Evolutionary conservation across 805 yeast species (phyloP), one percentile per base, ranked within the genome.

Genomic region (Blastobotrys robertii): DNA sequence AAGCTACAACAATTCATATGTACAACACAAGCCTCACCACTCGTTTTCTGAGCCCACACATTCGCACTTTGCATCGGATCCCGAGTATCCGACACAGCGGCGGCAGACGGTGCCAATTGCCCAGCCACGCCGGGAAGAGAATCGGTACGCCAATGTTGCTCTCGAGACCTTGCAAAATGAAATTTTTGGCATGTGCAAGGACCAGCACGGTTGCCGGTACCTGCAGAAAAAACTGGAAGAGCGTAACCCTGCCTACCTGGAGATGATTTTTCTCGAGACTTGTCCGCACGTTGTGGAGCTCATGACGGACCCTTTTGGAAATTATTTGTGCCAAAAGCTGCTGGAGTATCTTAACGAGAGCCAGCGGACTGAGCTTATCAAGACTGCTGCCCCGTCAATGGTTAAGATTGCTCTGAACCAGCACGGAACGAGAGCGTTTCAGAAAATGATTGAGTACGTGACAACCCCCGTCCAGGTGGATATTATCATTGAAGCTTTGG

Each of bases 371-470:
- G 62, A 69, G 11, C 62, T 92, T 38, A 81, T 90, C 28, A 67
- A 74, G 48, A 79, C 78, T 50, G 85, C 94, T 4, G 72, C 87
- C 2, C 76, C 83, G 2, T 79, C 78, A 34, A 74, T 88, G 55
- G 79, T 84, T 34, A 68, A 81, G 34, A 82, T 92, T 50, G 94
- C 97, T 0, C 68, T 84, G 46, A 88, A 88, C 56, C 94, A 95
- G 29, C 97, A 92, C 61, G 98, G 98, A 9, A 92, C 97, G 1
- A 74, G 98, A 52, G 96, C 97, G 1, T 67, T 92, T 48, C 98
- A 92, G 61, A 88, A 85, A 60, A 69, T 88, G 50, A 86, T 92
- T 41, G 97, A 92, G 58, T 82, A 86, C 52, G 72, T 86, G 39
- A 63, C 73, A 14, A 74, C 84, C 8, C 76, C 74, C 13, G 80